Base-by-base conservation (phyloP, 805 yeast genomes). In the Lipomyces kockii region DNA sequence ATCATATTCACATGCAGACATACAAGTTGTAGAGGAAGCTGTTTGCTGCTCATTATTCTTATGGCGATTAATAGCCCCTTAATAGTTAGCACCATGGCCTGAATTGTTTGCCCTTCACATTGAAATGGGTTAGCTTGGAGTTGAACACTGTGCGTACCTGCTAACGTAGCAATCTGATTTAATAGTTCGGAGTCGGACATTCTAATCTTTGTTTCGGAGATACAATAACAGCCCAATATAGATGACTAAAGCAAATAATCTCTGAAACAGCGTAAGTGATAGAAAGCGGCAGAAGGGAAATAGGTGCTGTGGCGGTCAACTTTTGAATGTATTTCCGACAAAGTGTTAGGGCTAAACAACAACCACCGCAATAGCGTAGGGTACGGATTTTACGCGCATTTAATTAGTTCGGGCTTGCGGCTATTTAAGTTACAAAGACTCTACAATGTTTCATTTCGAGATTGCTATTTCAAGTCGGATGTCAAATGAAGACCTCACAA, bases 31-130 rank as follows among this genome's bases (percentile, higher is more conserved):
- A 56, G 61, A 61, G 20, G 54, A 25, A 29, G 54, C 60, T 27
- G 63, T 17, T 32, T 25, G 61, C 52, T 61, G 58, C 20, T 54
- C 61, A 20, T 63, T 63, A 27, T 71, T 65, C 39, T 71, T 71
- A 39, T 71, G 72, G 12, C 68, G 62, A 49, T 71, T 71, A 7
- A 71, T 71, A 8, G 73, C 74, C 11, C 74, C 74, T 71, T 25
- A 1, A 39, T 52, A 34, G 32, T 35, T 25, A 58, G 46, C 27
- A 27, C 51, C 43, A 39, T 51, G 27, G 37, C 7, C 43, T 34
- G 5, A n/a, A 12, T 20, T 37, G 32, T 17, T 22, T 8, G n/a
- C 25, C 8, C 17, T 22, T 9, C 14, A 60, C 17, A 5, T 20
- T 20, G 14, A 20, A 35, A 32, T n/a, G 8, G 1, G 51, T 22